phyloP scores from a whole-genome alignment of 306 rosid species.

The Biancaea sappan region DNA sequence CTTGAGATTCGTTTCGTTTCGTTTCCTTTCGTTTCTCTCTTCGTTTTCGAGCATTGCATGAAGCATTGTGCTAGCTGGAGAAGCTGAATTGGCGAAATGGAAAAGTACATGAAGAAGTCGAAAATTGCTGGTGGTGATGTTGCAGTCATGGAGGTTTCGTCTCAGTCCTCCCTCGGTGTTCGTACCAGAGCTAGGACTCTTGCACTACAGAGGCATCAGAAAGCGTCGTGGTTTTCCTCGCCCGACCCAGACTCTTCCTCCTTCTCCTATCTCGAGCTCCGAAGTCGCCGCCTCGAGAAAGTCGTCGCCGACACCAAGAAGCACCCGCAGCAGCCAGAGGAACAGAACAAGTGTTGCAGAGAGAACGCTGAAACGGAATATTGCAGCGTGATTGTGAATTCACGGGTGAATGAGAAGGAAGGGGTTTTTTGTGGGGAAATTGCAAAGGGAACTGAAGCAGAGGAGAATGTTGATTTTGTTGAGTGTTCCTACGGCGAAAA shows the following conservation, averaged over 20 bases:
- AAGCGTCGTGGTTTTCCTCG: not conserved
- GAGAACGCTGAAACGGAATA: conserved; percentile 7
- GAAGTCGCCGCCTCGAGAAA: conserved; percentile 84
- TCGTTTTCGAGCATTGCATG: conserved; percentile 7
- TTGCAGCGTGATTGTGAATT: conserved; percentile 6
- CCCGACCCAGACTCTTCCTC: conserved; percentile 39
- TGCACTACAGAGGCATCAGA: conserved; percentile 60
- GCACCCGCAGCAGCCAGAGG: conserved; percentile 18
- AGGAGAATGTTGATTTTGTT: conserved; percentile 36
- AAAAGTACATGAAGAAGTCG: conserved; percentile 79
- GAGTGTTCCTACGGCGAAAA: conserved; percentile 70
- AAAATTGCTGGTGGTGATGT: conserved; percentile 59
- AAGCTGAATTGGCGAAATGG: conserved; percentile 43
- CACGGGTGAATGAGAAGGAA: conserved; percentile 29
- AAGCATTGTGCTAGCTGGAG: not conserved
- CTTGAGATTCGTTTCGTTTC: too few relatives aligned
- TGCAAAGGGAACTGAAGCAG: conserved; percentile 23
- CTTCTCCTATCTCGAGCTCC: conserved; percentile 66
- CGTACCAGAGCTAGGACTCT: conserved; percentile 77
- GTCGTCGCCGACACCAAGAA: conserved; percentile 22
- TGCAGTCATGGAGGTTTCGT: conserved; percentile 57
- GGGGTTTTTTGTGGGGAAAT: conserved; percentile 3
- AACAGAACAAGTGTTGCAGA: conserved; percentile 31
- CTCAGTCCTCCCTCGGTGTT: conserved; percentile 61
- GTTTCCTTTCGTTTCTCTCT: not conserved